phyloP scores from a whole-genome alignment of 2,329 filamentous ascomycete species.

The Alternaria consortialis region DNA sequence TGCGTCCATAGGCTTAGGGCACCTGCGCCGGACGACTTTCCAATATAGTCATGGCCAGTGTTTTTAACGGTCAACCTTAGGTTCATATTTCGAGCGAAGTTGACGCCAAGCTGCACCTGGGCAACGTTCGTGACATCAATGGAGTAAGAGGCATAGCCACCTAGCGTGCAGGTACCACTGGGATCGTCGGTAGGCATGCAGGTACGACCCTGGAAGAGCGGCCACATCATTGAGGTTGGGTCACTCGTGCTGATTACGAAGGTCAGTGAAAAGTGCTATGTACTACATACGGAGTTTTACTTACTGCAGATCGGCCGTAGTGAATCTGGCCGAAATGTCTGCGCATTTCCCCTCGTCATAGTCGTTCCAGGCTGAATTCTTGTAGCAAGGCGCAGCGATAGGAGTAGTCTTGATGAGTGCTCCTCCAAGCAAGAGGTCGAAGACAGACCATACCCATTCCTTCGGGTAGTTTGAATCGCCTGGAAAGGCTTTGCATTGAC shows the following conservation, averaged over 20 bases:
- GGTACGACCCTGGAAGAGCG: slow-evolving; percentile 35
- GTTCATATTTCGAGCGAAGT: slow-evolving; percentile 31
- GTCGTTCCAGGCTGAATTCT: slow-evolving; percentile 17
- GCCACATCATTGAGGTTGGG: slow-evolving; percentile 38
- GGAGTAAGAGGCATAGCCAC: slow-evolving; percentile 26
- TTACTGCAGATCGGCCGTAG: slow-evolving; percentile 18
- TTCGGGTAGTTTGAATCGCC: slow-evolving; percentile 31
- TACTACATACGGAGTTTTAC: neutral
- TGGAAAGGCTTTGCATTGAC: slow-evolving; percentile 32
- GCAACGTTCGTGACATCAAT: slow-evolving; percentile 26
- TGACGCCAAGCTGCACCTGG: slow-evolving; percentile 26
- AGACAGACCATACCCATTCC: slow-evolving; percentile 22
- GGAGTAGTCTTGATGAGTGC: slow-evolving; percentile 32
- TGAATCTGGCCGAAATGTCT: slow-evolving; percentile 20
- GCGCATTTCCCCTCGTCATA: slow-evolving; percentile 26
- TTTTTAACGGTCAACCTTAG: slow-evolving; percentile 31
- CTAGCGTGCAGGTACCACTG: slow-evolving; percentile 20
- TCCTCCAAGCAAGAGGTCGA: slow-evolving; percentile 27
- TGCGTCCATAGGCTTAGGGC: slow-evolving; percentile 43
- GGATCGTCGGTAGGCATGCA: slow-evolving; percentile 31
- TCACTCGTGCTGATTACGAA: slow-evolving; percentile 19
- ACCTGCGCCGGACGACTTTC: slow-evolving; percentile 37
- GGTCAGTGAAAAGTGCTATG: neutral
- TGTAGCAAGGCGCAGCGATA: slow-evolving; percentile 35
- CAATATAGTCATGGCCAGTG: slow-evolving; percentile 31